Conservation (phyloP, 2,329 filamentous ascomycete species). For the Aspergillus ibericus region DNA sequence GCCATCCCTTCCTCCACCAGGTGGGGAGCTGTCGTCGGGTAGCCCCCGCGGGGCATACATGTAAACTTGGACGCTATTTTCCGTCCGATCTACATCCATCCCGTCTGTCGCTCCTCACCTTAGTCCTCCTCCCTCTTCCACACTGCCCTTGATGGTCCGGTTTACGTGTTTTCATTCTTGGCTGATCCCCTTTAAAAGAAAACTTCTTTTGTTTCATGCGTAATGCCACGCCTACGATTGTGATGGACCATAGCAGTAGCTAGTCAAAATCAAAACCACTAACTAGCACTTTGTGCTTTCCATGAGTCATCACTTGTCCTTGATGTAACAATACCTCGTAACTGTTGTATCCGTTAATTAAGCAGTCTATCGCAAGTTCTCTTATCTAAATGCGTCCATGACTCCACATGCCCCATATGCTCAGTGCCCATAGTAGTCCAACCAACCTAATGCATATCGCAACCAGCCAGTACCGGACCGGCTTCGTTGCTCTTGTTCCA, state of each 20-base stretch:
- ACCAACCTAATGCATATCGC: not conserved
- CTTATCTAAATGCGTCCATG: no score
- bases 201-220: conserved; percentile 9
- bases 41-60: not conserved
- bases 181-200: conserved; percentile 11
- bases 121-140: conserved; percentile 6
- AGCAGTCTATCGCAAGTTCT: no score
- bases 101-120: not conserved
- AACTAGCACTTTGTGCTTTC: conserved; percentile 7
- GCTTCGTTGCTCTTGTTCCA: not conserved
- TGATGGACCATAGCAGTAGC: conserved; percentile 21
- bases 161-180: conserved; percentile 21
- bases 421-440: no score
- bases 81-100: not conserved
- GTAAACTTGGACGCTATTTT: not conserved
- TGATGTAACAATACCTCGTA: not conserved
- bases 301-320: not conserved
- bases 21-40: not conserved
- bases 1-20: not conserved
- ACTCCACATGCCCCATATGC: no score
- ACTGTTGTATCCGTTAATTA: no score
- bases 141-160: conserved; percentile 20
- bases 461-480: not conserved
- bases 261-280: conserved; percentile 12
- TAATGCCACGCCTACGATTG: conserved; percentile 21